Percentiles rank a stretch among this genome's conserved stretches.
These are phyloP conservation scores for Russula vinacea DNA, from an alignment of 768 basidiomycete genomes.

Conservation along the genomic window DNA sequence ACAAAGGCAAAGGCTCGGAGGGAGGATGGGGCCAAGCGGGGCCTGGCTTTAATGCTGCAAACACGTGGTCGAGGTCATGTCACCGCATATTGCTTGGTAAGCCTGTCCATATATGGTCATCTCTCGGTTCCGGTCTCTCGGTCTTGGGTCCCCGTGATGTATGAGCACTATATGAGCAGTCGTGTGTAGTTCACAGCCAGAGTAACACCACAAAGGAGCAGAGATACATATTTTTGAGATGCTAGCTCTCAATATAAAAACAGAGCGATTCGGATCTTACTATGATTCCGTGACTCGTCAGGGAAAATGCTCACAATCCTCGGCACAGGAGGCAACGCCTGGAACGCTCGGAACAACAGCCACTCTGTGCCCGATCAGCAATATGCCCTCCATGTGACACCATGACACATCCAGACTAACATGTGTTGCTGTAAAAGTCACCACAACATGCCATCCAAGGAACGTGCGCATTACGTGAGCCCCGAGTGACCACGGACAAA, in stretches of 20 bases:
- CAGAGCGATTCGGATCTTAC: not conserved
- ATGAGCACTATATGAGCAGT: too few relatives aligned
- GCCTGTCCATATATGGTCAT: not conserved
- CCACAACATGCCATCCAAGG: not conserved
- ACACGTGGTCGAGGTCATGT: not conserved
- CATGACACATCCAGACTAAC: not conserved
- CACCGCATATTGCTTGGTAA: not conserved
- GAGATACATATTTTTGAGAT: not conserved
- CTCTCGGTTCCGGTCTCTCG: conserved; percentile 3
- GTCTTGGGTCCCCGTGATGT: too few relatives aligned
- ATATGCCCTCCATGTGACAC: not conserved
- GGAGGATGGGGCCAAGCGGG: not conserved
- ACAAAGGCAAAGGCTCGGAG: not conserved
- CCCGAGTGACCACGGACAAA: not conserved
- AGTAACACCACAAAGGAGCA: not conserved
- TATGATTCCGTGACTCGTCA: conserved; percentile 7
- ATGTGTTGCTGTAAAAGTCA: not conserved
- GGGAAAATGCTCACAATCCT: conserved; percentile 10
- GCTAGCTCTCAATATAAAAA: not conserved
- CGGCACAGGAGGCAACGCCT: not conserved
- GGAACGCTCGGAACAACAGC: not conserved
- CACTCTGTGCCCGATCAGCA: not conserved
- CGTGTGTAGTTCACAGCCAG: too few relatives aligned
- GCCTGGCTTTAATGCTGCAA: not conserved
- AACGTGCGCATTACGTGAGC: conserved; percentile 13